Base-by-base conservation (phyloP, 306 rosid species). In the Lagenaria siceraria region DNA sequence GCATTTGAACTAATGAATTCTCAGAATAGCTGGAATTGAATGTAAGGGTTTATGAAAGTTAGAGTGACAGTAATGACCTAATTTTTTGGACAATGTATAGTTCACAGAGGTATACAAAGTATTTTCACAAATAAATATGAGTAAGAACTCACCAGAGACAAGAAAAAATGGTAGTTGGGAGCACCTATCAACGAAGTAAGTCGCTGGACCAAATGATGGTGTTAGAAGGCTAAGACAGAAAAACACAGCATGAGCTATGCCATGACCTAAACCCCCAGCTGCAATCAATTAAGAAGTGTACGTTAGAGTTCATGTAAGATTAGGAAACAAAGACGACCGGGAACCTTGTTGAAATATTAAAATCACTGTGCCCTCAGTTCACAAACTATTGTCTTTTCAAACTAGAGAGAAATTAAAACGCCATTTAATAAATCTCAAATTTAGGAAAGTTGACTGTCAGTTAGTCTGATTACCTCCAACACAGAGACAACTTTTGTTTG, bases 231-330 rank as follows among this genome's bases (percentile, higher is more conserved):
- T 91, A 85, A 94, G 83, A 85, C 97, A 94, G 91, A 94, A 94
- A 85, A 91, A 94, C 77, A 94, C 97, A n/a, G 96, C 97, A 89
- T 94, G 98, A 22, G 98, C 97, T 65, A 90, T 80, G 17, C 97
- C 98, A 76, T 94, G 98, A 72, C 98, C 98, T 85, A 94, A 85
- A 78, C 98, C 98, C 81, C 97, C 96, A 78, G 98, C 98, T 94
- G 93, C 79, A 77, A 63, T 56, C 80, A 85, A 79, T 48, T 70
- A 25, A 38, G 29, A 81, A 83, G 77, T 31, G 24, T 9, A 52
- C 74, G 56, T 79, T 74, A 79, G 74, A 42, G 11, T 55, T 40
- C 35, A 10, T 68, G 74, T 22, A 38, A 68, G 35, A 42, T 12
- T 35, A 22, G 24, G 27, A 73, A 71, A 46, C 21, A 14, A 42